Evolutionary conservation across 805 yeast species (phyloP), one percentile per base, ranked within the genome.

Genomic region (Pichia eremophila): DNA sequence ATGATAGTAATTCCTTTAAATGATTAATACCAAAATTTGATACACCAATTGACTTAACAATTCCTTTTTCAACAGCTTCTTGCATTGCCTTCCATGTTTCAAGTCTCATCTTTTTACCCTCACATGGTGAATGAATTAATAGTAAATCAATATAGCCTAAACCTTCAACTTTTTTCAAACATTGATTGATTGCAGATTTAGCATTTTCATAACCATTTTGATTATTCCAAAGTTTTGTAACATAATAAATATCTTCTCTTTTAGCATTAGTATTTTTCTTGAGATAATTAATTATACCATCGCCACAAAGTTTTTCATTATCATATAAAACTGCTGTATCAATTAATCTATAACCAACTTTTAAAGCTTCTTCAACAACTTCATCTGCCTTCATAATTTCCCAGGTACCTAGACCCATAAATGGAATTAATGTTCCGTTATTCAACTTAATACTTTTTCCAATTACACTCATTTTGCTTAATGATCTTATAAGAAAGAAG

Each of bases 21-120:
- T 81, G 87, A 5, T 63, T 65, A 15, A 63, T 58, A 42, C 87
- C 86, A 57, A 73, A 85, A 66, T 85, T 85, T 9, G 95, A 85
- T 15, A 86, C 90, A 43, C 95, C 95, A 48, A 86, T 78, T 14
- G 85, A 72, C 56, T 72, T 75, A 46, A 83, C 78, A 41, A 69
- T 61, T 10, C 87, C 83, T 8, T 66, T 67, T 29, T 72, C 76
- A 19, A 79, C 81, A 22, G 78, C 79, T 54, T 85, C 91, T 62
- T 85, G 89, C 72, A 85, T 72, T 1, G 89, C 90, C 57, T 66
- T 70, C 76, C 81, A 85, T 0, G 89, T 75, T 38, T 73, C 86
- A 40, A 81, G 55, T 58, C 91, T 70, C 56, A 66, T 55, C 44
- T 54, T 56, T 36, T 66, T 64, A 18, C 77, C 77, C 44, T 73